Evolutionary conservation across 148 eudicot species (phyloP).

Genomic region (Gaultheria prostrata): DNA sequence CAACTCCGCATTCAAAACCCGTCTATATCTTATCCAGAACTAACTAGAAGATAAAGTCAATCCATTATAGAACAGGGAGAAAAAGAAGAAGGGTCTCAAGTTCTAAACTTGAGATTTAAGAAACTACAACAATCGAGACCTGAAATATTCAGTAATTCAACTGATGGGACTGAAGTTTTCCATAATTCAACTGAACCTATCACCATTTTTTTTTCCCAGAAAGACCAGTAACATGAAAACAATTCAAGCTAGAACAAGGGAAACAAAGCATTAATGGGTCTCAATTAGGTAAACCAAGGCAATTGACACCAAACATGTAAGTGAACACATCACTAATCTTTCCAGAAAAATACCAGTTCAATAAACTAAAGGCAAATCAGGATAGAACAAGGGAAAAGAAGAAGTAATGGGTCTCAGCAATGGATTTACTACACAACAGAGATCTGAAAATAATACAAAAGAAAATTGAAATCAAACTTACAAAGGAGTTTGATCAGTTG

Average conservation of each 20-base stretch:
- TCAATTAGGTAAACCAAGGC: background rate
- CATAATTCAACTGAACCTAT: background rate
- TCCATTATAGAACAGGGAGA: background rate
- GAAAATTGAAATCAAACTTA: slow-evolving; percentile 30
- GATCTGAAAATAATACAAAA: background rate
- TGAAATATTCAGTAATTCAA: background rate
- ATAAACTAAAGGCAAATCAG: background rate
- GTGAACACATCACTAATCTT: background rate
- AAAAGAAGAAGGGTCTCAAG: background rate
- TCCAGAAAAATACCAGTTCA: background rate
- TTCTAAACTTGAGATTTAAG: background rate
- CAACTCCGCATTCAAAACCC: background rate
- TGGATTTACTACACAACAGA: background rate
- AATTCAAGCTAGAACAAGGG: background rate
- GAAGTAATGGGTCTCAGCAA: background rate
- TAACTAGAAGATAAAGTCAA: background rate
- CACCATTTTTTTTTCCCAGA: background rate
- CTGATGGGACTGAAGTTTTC: background rate
- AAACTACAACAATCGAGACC: background rate
- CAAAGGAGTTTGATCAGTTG: slow-evolving; percentile 46
- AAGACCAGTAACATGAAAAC: background rate
- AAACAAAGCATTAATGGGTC: background rate
- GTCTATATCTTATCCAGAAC: background rate
- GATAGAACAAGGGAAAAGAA: background rate
- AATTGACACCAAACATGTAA: background rate